Evolutionary conservation across 2,329 filamentous ascomycete genomes (phyloP), one percentile per base, ranked within the genome.

Genomic region (Monosporascus sp.): DNA sequence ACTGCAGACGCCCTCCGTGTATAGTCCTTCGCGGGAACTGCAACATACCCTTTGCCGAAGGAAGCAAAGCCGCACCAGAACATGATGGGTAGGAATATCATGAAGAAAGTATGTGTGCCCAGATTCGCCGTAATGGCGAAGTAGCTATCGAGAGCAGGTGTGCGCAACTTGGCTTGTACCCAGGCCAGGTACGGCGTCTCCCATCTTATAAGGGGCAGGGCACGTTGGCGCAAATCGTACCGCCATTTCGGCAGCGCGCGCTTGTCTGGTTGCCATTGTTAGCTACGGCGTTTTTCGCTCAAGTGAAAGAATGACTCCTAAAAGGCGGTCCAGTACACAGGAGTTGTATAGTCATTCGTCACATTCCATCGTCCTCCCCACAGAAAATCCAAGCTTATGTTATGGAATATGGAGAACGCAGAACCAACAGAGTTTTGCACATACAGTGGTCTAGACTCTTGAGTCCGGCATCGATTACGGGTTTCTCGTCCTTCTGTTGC

Each of bases 31-130:
- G 9, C 31, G 9, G 31, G 31, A 35, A 35, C 31, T 35, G 38
- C 50, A 51, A 78, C 86, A 63, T 85, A 95, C 90, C 87, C 92
- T 76, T 94, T 88, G 52, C 91, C 94, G 60, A 96, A 82, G 58
- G 81, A 85, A 44, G 88, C 86, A 72, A 92, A 89, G 51, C 93
- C 93, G 65, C 91, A 96, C 94, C 94, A 99, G 76, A 97, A 97
- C 62, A 96, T 81, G 60, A 97, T 90, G 6, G 94, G 94, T 65
- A 99, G 76, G 54, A 91, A 88, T 61, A 96, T 81, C 92, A 97
- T 97, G 78, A 97, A 99, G 76, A 97, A 97, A 0, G 94, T 99
- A 73, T 99, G 94, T 1, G 94, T 99, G 60, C 94, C 91, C 52
- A 97, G 82, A 71, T 97, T 99, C 58, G 94, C 94, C 1, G 92